Conservation (phyloP, 768 basidiomycete species). For the Gloeopeniophorella convolvens region DNA sequence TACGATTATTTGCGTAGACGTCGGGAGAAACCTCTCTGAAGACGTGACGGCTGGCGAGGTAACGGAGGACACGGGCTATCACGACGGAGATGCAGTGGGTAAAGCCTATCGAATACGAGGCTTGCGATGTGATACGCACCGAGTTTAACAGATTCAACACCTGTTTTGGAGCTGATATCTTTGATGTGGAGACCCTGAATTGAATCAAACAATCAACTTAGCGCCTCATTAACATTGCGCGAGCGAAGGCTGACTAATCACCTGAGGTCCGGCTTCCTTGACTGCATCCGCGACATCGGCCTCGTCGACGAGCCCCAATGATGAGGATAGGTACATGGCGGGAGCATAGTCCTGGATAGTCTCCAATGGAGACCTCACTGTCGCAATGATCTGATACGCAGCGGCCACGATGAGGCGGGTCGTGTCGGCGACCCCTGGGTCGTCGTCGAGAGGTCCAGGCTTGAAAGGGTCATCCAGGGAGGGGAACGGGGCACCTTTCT, state of each 20-base stretch:
- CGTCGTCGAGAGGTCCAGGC: not conserved
- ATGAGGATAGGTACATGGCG: conserved; percentile 1
- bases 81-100: too few species aligned
- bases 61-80: conserved; percentile 34
- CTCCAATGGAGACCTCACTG: conserved; percentile 1
- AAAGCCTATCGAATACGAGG: not conserved
- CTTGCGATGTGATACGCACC: too few species aligned
- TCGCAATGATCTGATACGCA: conserved; percentile 7
- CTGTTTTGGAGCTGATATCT: conserved; percentile 3
- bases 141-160: conserved; percentile 1
- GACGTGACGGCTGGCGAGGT: conserved; percentile 34
- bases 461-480: conserved; percentile 6
- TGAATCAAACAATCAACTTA: not conserved
- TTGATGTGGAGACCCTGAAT: conserved; percentile 10
- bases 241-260: too few species aligned
- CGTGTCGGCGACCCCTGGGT: not conserved
- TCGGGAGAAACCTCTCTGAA: conserved; percentile 33
- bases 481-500: not conserved
- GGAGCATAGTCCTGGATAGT: not conserved
- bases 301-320: not conserved
- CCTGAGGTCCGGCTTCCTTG: conserved; percentile 4
- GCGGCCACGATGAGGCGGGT: conserved; percentile 1
- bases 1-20: conserved; percentile 35
- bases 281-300: conserved; percentile 8
- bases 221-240: too few species aligned